A percentile compares a stretch with the other conserved stretches of the same genome.
Evolutionary conservation across 2,329 filamentous ascomycete species (phyloP).

Genomic region (Fusarium concolor): DNA sequence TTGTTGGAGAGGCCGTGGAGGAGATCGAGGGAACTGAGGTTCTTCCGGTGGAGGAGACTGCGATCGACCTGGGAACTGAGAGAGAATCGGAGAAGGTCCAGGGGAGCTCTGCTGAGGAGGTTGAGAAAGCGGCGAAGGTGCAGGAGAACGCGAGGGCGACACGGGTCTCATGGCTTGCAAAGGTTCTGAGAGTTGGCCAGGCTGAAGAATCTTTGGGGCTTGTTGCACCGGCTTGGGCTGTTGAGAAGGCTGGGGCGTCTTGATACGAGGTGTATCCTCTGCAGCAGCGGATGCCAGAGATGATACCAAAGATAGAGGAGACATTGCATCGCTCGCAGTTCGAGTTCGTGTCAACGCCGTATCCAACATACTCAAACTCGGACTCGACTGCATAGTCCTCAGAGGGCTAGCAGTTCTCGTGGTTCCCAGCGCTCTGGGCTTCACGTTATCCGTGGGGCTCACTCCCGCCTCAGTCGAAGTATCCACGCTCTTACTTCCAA

Average conservation of each 20-base stretch:
- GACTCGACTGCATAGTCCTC: constrained; percentile 43
- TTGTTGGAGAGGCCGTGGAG: constrained; percentile 5
- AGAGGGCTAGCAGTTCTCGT: constrained; percentile 43
- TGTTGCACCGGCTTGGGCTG: constrained; percentile 24
- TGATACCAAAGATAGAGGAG: constrained; percentile 37
- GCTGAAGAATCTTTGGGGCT: constrained; percentile 30
- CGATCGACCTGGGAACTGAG: constrained; percentile 14
- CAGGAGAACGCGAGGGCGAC: constrained; percentile 32
- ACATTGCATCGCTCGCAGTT: constrained; percentile 43
- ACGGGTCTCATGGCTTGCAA: constrained; percentile 21
- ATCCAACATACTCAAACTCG: constrained; percentile 38
- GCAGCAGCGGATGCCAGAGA: constrained; percentile 23
- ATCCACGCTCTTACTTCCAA: constrained; percentile 30
- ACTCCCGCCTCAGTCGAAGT: constrained; percentile 28
- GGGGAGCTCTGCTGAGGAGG: constrained; percentile 35
- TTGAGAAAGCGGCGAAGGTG: constrained; percentile 36
- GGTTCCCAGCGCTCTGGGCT: constrained; percentile 26
- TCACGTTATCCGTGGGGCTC: constrained; percentile 38
- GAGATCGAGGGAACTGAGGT: constrained; percentile 10
- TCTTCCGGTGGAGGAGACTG: background rate
- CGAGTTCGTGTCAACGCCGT: constrained; percentile 33
- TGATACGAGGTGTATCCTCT: constrained; percentile 23
- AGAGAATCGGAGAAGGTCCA: constrained; percentile 23
- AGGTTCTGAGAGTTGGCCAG: constrained; percentile 30
- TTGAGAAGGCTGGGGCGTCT: constrained; percentile 31